phyloP scores from a whole-genome alignment of 352 stramenopile genomes.

The Pythium grandisporangium region DNA sequence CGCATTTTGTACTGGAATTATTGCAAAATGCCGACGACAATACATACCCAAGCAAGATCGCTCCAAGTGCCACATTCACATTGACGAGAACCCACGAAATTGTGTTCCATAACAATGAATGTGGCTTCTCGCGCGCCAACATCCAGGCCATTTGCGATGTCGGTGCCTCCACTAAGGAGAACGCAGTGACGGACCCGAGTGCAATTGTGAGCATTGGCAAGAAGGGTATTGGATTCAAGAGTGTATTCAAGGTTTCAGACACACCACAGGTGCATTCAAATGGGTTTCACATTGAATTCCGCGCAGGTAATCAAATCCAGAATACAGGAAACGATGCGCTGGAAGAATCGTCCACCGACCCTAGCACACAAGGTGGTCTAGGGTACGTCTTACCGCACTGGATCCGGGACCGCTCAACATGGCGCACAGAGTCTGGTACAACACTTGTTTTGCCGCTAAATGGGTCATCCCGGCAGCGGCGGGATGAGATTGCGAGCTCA shows the following conservation, averaged over 20 bases:
- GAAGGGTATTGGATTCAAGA: constrained; percentile 89
- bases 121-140: constrained; percentile 63
- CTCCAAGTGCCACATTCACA: constrained; percentile 51
- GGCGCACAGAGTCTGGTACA: constrained; percentile 34
- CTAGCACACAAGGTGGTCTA: no score
- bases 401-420: constrained; percentile 37
- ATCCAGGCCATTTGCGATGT: constrained; percentile 84
- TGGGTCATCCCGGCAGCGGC: constrained; percentile 21
- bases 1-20: constrained; percentile 84
- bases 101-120: constrained; percentile 82
- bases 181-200: constrained; percentile 1
- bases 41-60: constrained; percentile 25
- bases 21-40: constrained; percentile 88
- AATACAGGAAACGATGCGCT: no score
- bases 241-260: constrained; percentile 86
- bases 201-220: constrained; percentile 69
- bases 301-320: constrained; percentile 35
- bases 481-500: constrained; percentile 49
- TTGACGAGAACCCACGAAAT: constrained; percentile 38
- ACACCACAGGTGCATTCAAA: constrained; percentile 82
- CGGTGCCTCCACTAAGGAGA: constrained; percentile 71
- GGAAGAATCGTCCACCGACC: no score
- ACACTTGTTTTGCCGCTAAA: constrained; percentile 77
- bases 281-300: constrained; percentile 78
- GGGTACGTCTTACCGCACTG: constrained; percentile 80